Percentiles rank a stretch among this genome's conserved stretches.
These are phyloP conservation scores for Whalleya microplaca DNA, from an alignment of 2,329 filamentous ascomycete genomes.

Conservation along the genomic window DNA sequence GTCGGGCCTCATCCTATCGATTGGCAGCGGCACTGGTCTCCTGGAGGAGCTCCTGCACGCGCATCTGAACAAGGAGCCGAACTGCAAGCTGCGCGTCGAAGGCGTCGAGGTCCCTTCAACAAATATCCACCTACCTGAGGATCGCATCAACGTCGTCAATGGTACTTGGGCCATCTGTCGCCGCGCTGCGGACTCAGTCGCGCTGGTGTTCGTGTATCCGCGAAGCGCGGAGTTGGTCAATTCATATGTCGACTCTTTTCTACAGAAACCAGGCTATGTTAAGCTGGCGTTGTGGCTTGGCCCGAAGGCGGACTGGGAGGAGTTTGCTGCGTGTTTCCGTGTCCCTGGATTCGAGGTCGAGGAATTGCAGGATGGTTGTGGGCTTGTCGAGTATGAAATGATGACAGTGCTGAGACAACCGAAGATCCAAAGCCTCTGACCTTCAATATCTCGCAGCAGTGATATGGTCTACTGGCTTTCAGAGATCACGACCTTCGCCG, in stretches of 20 bases:
- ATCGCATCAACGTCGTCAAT: conserved; percentile 31
- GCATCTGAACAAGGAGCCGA: conserved; percentile 1
- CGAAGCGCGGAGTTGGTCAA: conserved; percentile 35
- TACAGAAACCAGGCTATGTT: not conserved
- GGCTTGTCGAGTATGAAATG: conserved; percentile 20
- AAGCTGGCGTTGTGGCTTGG: conserved; percentile 22
- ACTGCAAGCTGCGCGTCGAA: no score
- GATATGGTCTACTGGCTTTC: not conserved
- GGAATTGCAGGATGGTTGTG: not conserved
- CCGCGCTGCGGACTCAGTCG: conserved; percentile 29
- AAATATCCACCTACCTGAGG: conserved; percentile 20
- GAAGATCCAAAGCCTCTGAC: not conserved
- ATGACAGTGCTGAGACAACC: conserved; percentile 14
- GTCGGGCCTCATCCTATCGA: conserved; percentile 21
- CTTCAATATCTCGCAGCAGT: no score
- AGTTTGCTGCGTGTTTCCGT: not conserved
- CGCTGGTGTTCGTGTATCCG: conserved; percentile 41
- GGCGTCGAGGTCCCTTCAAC: conserved; percentile 23
- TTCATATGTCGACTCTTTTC: conserved; percentile 29
- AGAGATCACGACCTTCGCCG: not conserved
- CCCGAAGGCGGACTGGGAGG: conserved; percentile 20
- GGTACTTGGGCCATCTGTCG: conserved; percentile 38
- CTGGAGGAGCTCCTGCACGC: conserved; percentile 21
- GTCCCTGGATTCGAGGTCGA: conserved; percentile 10
- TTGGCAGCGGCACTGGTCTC: conserved; percentile 27